Base-by-base conservation (phyloP, 257 asterid species). In the Solanum ossicruentum region DNA sequence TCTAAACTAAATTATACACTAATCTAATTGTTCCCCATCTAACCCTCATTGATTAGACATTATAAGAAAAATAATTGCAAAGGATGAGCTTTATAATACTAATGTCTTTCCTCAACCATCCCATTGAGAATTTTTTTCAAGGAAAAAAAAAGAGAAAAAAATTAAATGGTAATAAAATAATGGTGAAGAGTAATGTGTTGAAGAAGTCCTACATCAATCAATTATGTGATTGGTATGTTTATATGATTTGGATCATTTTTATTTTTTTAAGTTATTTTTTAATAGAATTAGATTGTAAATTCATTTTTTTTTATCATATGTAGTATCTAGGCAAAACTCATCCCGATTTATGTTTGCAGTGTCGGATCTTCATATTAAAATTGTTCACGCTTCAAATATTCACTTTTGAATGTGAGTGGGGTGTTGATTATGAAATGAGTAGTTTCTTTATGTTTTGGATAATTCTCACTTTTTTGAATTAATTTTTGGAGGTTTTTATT, bases 271-370 rank as follows among this genome's bases (percentile, higher is more conserved):
- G 9, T 0, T 23, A 63, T 63, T 63, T 63, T 63, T 63, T 2
- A 0, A 12, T 5, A 23, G 70, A 0, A 9, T 12, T 2, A 63
- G 9, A 23, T 61, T 16, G 5, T 23, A 17, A 17, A 12, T 63
- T 12, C 4, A 63, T 63, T 63, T 2, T 0, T 0, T 63, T 32
- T 61, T 61, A 21, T 61, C 5, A 61, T 5, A 36, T 36, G 41
- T 61, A 61, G 17, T 61, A 12, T 21, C 6, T 61, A 5, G 39
- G 36, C 11, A 61, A 7, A 16, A 11, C 10, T 8, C 1, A 61
- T 61, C 1, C 0, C 17, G 0, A 21, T 61, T 61, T 5, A 0
- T 36, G 4, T 61, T 60, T 23, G 0, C 12, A 4, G 5, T 1
- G 28, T 55, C 7, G 61, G 11, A 2, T 57, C 26, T 1, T 20